Evolutionary conservation across 371 early-diverging fungal genomes (phyloP).

Genomic region (Rhizopus arrhizus): DNA sequence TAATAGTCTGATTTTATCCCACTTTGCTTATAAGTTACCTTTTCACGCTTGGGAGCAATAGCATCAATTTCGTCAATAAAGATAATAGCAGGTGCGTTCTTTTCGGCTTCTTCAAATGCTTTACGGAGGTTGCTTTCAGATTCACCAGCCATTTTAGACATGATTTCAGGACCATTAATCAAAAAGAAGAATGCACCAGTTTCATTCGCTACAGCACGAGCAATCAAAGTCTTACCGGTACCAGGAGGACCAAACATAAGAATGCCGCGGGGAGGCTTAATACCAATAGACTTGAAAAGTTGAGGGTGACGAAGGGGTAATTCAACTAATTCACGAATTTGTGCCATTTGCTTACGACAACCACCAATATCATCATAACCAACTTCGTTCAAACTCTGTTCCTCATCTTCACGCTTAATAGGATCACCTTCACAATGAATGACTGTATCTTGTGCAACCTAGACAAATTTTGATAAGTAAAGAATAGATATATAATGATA

Average conservation of each 20-base stretch:
- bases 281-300: conserved; percentile 97
- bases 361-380: conserved; percentile 99
- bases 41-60: conserved; percentile 99
- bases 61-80: conserved; percentile 99
- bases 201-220: conserved; percentile 77
- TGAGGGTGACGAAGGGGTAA: conserved; percentile 98
- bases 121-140: conserved; percentile 98
- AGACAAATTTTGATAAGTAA: conserved; percentile 91
- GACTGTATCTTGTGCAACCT: conserved; percentile 96
- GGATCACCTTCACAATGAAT: conserved; percentile 98
- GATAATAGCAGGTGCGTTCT: conserved; percentile 98
- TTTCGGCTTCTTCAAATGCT: conserved; percentile 99
- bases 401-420: conserved; percentile 98
- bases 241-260: conserved; percentile 99
- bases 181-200: conserved; percentile 91
- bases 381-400: conserved; percentile 90
- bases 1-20: background rate
- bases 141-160: conserved; percentile 99
- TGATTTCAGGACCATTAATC: conserved; percentile 99
- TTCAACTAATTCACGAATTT: conserved; percentile 99
- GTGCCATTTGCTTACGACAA: conserved; percentile 98
- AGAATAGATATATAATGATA: conserved; percentile 46
- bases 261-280: conserved; percentile 98
- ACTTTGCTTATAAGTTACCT: conserved; percentile 51
- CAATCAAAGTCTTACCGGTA: conserved; percentile 89